A percentile compares a stretch with the other conserved stretches of the same genome.
Evolutionary conservation across 208 protist genomes (phyloP).

Genomic region (Trypanosoma vivax): DNA sequence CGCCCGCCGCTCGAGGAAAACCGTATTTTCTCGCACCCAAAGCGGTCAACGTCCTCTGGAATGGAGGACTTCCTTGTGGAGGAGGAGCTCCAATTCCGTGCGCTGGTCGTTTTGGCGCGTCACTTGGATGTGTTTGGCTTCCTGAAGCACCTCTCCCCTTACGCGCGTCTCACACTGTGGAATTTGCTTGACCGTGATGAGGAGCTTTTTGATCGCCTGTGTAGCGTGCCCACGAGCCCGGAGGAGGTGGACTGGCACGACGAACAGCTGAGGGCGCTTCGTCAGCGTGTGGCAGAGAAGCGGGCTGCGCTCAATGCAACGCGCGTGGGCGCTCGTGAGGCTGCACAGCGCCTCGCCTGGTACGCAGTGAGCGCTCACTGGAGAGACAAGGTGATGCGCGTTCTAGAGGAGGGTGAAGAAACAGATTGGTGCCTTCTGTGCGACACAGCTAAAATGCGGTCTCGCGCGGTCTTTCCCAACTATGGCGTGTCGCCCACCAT

Average conservation of each 20-base stretch:
- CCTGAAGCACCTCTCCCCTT: constrained; percentile 55
- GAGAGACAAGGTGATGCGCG: constrained; percentile 63
- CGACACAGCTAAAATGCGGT: constrained; percentile 31
- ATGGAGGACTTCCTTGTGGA: constrained; percentile 84
- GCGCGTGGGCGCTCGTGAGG: constrained; percentile 31
- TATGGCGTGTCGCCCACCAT: constrained; percentile 34
- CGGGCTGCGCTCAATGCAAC: constrained; percentile 26
- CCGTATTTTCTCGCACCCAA: constrained; percentile 79
- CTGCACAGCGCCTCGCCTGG: constrained; percentile 64
- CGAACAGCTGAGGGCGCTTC: constrained; percentile 24
- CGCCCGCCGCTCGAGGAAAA: constrained; percentile 73
- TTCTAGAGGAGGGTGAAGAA: constrained; percentile 54
- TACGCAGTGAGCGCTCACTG: constrained; percentile 79
- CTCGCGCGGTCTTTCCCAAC: constrained; percentile 63
- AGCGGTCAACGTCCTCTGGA: constrained; percentile 62
- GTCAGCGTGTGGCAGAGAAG: constrained; percentile 12
- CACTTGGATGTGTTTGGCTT: constrained; percentile 72
- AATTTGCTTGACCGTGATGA: constrained; percentile 63
- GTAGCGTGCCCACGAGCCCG: constrained; percentile 1
- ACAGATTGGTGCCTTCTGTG: constrained; percentile 65
- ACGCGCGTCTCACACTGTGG: constrained; percentile 63
- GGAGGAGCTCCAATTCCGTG: constrained; percentile 73
- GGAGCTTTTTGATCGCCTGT: constrained; percentile 30
- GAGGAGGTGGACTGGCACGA: constrained; percentile 24
- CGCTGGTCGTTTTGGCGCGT: constrained; percentile 47